Base-by-base conservation (phyloP, 805 yeast species). In the Ogataea wickerhamii region DNA sequence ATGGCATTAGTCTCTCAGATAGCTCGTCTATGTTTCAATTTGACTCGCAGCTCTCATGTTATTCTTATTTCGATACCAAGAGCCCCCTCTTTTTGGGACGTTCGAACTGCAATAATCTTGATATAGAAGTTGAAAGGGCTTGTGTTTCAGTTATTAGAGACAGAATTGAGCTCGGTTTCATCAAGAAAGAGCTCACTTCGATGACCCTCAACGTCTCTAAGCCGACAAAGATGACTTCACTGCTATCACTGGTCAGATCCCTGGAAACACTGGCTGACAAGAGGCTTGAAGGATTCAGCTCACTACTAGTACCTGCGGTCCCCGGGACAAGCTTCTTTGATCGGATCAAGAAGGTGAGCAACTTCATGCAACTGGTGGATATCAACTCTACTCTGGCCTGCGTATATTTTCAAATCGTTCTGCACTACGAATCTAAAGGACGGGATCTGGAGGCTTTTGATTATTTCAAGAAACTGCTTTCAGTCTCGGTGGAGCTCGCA, bases 51-150 rank as follows among this genome's bases (percentile, higher is more conserved):
- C 39, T 41, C 26, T 34, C 45, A 1, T 21, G 71, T 2, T 58
- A 67, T 18, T 67, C 68, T 13, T 43, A 67, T 22, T 60, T 66
- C 37, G 75, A 67, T 45, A 72, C 77, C 0, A 61, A 61, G 40
- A 44, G 68, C 5, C 79, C 78, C 0, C 57, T 64, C 8, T 61
- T 63, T 17, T 44, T 51, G 12, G 44, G 57, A 3, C 49, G 42
- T 14, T 40, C 69, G 2, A 56, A 53, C 17, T 56, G 60, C 10
- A 68, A 67, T 34, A 53, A 59, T 12, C 19, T 23, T 3, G 67
- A 70, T 49, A 47, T 61, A 12, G 61, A 55, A 3, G 38, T 62
- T 32, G 80, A 76, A 36, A 46, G 55, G 16, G 60, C 53, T 19
- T 59, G 72, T 0, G 50, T 64, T 6, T 44, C 60, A 5, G 54